Conservation (phyloP, 1,284 basidiomycete species). For the Exobasidium cylindrosporum region DNA sequence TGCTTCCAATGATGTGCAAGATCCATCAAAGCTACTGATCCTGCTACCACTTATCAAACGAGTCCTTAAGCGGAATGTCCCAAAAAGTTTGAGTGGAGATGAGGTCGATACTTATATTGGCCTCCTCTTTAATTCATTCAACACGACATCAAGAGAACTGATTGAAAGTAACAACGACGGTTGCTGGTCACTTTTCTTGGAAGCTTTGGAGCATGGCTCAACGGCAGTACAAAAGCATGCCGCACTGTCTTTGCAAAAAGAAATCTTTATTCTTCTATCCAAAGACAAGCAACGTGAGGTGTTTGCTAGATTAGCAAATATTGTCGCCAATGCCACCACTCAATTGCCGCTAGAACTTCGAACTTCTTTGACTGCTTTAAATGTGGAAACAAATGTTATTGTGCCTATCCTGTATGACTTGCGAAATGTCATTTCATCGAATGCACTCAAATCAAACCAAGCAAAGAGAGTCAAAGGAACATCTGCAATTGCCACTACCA, state of each 20-base stretch:
- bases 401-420: constrained; percentile 64
- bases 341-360: neutral
- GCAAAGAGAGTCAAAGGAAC: constrained; percentile 22
- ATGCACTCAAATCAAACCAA: constrained; percentile 59
- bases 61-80: constrained; percentile 42
- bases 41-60: constrained; percentile 65
- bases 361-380: neutral
- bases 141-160: neutral
- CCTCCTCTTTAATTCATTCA: constrained; percentile 61
- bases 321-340: neutral
- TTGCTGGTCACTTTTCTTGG: constrained; percentile 60
- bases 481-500: neutral
- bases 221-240: constrained; percentile 27
- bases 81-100: constrained; percentile 1
- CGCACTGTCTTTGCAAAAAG: constrained; percentile 57
- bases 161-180: constrained; percentile 56
- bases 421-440: constrained; percentile 59
- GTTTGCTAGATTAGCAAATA: constrained; percentile 48
- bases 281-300: constrained; percentile 62
- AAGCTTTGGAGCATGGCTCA: constrained; percentile 18
- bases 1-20: constrained; percentile 65
- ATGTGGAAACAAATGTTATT: constrained; percentile 51
- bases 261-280: constrained; percentile 62
- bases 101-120: constrained; percentile 55
- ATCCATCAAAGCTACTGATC: constrained; percentile 66